Evolutionary conservation across 345 rosid species (phyloP).

Genomic region (Sonneratia caseolaris): DNA sequence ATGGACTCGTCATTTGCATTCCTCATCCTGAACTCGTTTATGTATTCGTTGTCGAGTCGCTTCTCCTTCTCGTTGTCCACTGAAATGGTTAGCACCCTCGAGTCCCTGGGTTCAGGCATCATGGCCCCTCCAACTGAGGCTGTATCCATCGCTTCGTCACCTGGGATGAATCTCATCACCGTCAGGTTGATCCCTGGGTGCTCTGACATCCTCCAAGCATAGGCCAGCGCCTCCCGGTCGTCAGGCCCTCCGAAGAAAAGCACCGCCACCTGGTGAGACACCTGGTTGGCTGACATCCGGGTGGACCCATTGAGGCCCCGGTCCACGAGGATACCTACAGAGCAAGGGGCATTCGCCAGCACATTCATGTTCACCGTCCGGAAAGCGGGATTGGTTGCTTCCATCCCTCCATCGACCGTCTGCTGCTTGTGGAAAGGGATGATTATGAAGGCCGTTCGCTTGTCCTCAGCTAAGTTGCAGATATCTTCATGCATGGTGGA

Average conservation of each 20-base stretch:
- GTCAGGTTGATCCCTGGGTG: conserved; percentile 55
- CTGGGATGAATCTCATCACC: conserved; percentile 46
- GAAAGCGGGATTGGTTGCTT: conserved; percentile 75
- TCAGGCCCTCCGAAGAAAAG: conserved; percentile 86
- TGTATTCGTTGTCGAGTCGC: conserved; percentile 45
- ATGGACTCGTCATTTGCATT: conserved; percentile 35
- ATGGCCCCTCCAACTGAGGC: neutral
- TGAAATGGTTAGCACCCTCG: conserved; percentile 15
- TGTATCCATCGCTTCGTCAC: conserved; percentile 25
- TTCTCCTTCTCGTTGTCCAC: conserved; percentile 27
- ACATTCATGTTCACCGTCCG: conserved; percentile 74
- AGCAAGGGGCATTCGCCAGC: conserved; percentile 66
- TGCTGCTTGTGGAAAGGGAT: conserved; percentile 92
- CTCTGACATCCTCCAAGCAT: conserved; percentile 75
- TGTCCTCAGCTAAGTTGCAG: conserved; percentile 81
- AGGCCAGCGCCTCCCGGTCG: conserved; percentile 75
- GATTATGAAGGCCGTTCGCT: conserved; percentile 59
- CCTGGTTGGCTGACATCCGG: conserved; percentile 37
- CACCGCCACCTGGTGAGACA: conserved; percentile 58
- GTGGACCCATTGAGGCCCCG: conserved; percentile 63
- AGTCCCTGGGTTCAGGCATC: conserved; percentile 2
- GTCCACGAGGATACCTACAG: conserved; percentile 80
- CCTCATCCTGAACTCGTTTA: conserved; percentile 42
- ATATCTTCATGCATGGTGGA: conserved; percentile 94
- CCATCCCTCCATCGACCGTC: conserved; percentile 96